Conservation (phyloP, 2,329 filamentous ascomycete species). For the Emmonsia crescens region DNA sequence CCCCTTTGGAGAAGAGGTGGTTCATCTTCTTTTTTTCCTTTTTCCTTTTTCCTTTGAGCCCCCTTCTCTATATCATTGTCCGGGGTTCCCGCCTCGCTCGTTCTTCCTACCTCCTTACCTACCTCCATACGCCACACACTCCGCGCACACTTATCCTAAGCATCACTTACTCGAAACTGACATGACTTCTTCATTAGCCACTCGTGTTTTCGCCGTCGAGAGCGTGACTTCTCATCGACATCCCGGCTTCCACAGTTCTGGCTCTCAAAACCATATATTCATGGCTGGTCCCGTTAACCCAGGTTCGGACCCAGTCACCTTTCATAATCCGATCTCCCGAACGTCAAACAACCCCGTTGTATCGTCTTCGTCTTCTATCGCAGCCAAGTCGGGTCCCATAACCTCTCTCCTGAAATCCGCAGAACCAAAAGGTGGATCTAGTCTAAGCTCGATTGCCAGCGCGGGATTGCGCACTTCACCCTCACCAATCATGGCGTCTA, state of each 20-base stretch:
- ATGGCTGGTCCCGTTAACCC: constrained; percentile 36
- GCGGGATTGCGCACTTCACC: constrained; percentile 29
- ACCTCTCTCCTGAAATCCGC: constrained; percentile 26
- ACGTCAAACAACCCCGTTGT: constrained; percentile 16
- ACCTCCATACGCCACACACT: background rate
- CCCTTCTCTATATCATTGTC: background rate
- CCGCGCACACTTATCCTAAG: constrained; percentile 5
- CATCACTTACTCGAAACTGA: constrained; percentile 17
- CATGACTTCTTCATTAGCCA: constrained; percentile 27
- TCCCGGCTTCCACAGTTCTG: constrained; percentile 23
- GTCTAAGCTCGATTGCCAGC: constrained; percentile 32
- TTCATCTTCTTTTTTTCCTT: background rate
- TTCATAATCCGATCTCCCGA: constrained; percentile 26
- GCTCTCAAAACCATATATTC: constrained; percentile 22
- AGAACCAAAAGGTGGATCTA: constrained; percentile 25
- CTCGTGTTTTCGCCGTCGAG: constrained; percentile 4
- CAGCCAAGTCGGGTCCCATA: constrained; percentile 19
- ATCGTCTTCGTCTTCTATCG: constrained; percentile 15
- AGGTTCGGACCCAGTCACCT: constrained; percentile 30
- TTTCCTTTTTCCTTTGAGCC: background rate
- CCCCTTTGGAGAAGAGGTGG: background rate
- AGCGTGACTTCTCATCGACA: constrained; percentile 11
- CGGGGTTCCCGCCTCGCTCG: background rate
- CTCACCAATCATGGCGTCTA: constrained; percentile 13
- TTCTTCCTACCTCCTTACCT: background rate